These are phyloP conservation scores for Pichia nanzhaoensis DNA, from an alignment of 805 yeast species.

Conservation along the genomic window DNA sequence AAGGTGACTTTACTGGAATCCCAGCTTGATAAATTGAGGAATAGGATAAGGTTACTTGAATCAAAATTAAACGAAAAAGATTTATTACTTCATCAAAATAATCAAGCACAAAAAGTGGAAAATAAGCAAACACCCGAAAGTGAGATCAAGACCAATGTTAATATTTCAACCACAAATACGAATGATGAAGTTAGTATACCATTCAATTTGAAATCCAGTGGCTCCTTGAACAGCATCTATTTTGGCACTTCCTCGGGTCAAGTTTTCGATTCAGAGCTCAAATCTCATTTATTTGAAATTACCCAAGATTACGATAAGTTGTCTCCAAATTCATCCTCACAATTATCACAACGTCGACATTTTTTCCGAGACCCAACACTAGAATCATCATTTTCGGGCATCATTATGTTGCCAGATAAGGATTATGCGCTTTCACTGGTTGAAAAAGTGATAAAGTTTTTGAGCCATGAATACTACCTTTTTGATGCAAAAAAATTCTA, in stretches of 20 bases:
- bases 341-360: constrained; percentile 8
- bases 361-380: constrained; percentile 12
- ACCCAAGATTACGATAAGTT: constrained; percentile 3
- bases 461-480: constrained; percentile 14
- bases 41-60: constrained; percentile 15
- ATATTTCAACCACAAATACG: neutral
- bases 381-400: constrained; percentile 14
- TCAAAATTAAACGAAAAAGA: neutral
- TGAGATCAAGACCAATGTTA: neutral
- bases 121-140: neutral
- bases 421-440: constrained; percentile 15
- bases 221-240: neutral
- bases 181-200: constrained; percentile 4
- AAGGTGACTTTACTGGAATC: constrained; percentile 19
- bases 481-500: constrained; percentile 14
- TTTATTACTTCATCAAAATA: no score
- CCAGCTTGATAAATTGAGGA: constrained; percentile 14
- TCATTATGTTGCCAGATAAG: constrained; percentile 19
- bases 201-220: constrained; percentile 1
- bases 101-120: neutral
- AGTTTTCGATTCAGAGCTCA: constrained; percentile 13
- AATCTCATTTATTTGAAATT: constrained; percentile 11
- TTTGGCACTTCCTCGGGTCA: constrained; percentile 12
- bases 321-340: neutral
- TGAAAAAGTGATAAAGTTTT: constrained; percentile 11